These are phyloP conservation scores for Neurospora cerealis DNA, from an alignment of 495 filamentous ascomycete genomes.

Conservation along the genomic window DNA sequence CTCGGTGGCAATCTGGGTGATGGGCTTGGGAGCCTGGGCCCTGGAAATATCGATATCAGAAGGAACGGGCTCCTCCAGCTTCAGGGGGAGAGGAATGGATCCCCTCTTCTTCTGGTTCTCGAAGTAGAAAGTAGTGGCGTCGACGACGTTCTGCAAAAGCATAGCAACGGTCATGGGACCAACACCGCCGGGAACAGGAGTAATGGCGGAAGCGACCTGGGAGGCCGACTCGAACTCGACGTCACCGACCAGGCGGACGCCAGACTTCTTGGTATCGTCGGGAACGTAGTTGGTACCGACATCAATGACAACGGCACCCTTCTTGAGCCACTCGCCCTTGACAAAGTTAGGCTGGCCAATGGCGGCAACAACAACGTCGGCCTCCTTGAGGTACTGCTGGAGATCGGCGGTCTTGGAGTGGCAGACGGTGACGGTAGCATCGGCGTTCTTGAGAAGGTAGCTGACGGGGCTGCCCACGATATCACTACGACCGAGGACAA, in stretches of 20 bases:
- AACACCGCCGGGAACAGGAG: conserved; percentile 92
- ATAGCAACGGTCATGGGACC: conserved; percentile 98
- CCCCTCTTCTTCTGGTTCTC: conserved; percentile 67
- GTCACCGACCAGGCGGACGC: conserved; percentile 87
- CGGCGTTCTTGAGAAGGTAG: conserved; percentile 85
- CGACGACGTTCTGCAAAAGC: conserved; percentile 88
- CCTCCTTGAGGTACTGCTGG: conserved; percentile 61
- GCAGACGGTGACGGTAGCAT: conserved; percentile 94
- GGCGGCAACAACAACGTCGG: conserved; percentile 84
- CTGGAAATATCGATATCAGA: conserved; percentile 91
- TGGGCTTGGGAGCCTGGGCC: conserved; percentile 79
- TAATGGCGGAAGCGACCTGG: conserved; percentile 88
- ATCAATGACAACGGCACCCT: conserved; percentile 89
- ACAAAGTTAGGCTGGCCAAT: conserved; percentile 83
- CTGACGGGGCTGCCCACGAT: conserved; percentile 96
- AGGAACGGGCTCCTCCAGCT: conserved; percentile 65
- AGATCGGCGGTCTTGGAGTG: conserved; percentile 77
- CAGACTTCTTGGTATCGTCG: conserved; percentile 91
- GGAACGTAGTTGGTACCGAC: conserved; percentile 95
- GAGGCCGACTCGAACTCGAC: conserved; percentile 83
- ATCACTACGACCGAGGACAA: conserved; percentile 89
- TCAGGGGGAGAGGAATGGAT: conserved; percentile 69
- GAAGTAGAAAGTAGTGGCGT: conserved; percentile 69
- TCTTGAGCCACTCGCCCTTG: conserved; percentile 91
- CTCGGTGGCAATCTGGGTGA: conserved; percentile 74